Conservation (phyloP, 2,329 filamentous ascomycete species). For the Colletotrichum sp. region DNA sequence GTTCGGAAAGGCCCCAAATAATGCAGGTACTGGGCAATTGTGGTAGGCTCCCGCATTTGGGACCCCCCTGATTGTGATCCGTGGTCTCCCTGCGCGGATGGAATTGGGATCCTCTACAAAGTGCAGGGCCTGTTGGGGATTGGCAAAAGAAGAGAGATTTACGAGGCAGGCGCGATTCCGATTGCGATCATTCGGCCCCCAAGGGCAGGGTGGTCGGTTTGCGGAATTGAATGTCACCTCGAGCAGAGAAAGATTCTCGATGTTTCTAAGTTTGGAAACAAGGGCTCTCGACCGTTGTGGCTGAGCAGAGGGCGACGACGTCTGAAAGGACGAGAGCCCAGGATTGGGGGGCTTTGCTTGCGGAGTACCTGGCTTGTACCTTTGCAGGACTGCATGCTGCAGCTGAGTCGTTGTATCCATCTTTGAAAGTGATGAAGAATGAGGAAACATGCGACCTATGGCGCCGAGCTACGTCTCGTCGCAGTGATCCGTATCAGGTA, state of each 20-base stretch:
- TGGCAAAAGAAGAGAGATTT: not conserved
- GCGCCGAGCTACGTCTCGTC: not conserved
- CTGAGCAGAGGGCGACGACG: not conserved
- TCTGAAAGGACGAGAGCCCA: not conserved
- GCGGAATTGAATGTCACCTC: not conserved
- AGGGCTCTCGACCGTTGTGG: not conserved
- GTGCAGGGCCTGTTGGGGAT: not conserved
- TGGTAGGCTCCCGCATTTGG: not conserved
- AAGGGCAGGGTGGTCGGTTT: not conserved
- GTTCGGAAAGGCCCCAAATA: not conserved
- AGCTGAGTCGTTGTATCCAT: not conserved
- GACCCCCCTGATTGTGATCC: not conserved
- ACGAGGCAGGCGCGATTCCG: not conserved
- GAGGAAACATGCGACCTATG: not conserved
- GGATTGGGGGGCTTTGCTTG: not conserved
- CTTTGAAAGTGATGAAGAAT: not conserved
- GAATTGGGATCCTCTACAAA: not conserved
- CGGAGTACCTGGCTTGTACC: not conserved
- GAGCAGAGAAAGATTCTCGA: not conserved
- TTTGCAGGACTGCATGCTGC: not conserved
- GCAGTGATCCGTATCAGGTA: not conserved
- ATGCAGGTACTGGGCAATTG: not conserved
- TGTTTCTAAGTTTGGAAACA: slow-evolving; percentile 3
- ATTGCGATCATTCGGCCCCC: not conserved
- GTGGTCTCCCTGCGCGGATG: not conserved